Conservation (phyloP, 352 stramenopile species). For the Pythium sp. region DNA sequence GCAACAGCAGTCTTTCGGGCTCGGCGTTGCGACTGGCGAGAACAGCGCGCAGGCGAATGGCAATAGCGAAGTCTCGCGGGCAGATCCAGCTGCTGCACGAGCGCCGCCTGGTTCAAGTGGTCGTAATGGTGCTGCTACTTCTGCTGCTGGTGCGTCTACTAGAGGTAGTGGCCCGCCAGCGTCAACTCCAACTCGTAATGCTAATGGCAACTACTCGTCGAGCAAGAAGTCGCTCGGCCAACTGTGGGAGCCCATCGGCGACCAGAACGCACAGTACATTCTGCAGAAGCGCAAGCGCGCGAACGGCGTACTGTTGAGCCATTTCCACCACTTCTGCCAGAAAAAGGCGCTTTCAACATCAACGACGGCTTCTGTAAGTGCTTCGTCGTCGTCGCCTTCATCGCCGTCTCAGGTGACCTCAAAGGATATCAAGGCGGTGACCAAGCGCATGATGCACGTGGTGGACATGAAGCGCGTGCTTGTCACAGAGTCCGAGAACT, state of each 20-base stretch:
- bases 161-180: background rate
- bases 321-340: constrained; percentile 61
- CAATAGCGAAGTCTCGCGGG: background rate
- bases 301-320: constrained; percentile 51
- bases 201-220: constrained; percentile 7
- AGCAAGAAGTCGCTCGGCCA: constrained; percentile 51
- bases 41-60: constrained; percentile 3
- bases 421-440: constrained; percentile 45
- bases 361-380: background rate
- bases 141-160: background rate
- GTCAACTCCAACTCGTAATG: background rate
- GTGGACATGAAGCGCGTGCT: constrained; percentile 28
- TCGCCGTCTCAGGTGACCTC: constrained; percentile 2
- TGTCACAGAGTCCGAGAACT: background rate
- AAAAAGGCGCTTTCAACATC: background rate
- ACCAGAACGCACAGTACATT: constrained; percentile 70
- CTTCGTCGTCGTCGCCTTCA: background rate
- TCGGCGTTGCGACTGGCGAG: constrained; percentile 17
- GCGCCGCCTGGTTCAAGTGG: background rate
- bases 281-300: constrained; percentile 38
- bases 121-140: background rate
- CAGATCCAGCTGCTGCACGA: background rate
- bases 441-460: constrained; percentile 53
- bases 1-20: constrained; percentile 31
- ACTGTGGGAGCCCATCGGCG: constrained; percentile 68